Percentiles rank a stretch among this genome's conserved stretches.
These are phyloP conservation scores for Pulveroboletus sp. DNA, from an alignment of 768 basidiomycete species.

Conservation along the genomic window DNA sequence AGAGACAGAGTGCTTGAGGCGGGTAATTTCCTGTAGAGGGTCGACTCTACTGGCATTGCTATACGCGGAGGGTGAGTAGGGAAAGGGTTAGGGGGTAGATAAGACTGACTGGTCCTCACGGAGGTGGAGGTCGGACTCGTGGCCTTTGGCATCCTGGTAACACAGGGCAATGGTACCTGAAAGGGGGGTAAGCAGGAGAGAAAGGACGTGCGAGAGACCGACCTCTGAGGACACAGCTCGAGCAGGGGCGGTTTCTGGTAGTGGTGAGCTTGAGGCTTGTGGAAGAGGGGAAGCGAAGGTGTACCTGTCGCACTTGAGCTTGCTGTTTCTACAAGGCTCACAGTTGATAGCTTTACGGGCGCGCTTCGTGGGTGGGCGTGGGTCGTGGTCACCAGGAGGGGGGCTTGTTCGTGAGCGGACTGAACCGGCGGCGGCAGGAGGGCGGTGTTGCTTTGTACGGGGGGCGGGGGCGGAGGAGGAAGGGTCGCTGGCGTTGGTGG, in stretches of 20 bases:
- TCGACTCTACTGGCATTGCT: constrained; percentile 34
- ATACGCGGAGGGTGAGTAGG: constrained; percentile 33
- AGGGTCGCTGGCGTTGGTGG: constrained; percentile 11
- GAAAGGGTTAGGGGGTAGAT: constrained; percentile 16
- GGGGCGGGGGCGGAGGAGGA: constrained; percentile 12
- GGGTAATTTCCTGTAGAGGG: constrained; percentile 37
- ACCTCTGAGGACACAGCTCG: constrained; percentile 82
- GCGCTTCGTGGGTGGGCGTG: constrained; percentile 71
- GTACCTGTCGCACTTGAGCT: constrained; percentile 85
- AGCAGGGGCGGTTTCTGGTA: constrained; percentile 78
- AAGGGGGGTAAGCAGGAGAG: constrained; percentile 14
- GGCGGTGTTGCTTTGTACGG: constrained; percentile 19
- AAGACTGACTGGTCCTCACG: constrained; percentile 48
- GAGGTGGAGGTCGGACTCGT: constrained; percentile 49
- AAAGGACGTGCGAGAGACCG: constrained; percentile 19
- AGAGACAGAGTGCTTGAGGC: constrained; percentile 38
- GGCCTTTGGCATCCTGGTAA: constrained; percentile 70
- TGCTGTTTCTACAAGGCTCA: constrained; percentile 81
- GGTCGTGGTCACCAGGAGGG: constrained; percentile 53
- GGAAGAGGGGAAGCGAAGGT: neutral
- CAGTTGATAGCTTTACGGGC: constrained; percentile 87
- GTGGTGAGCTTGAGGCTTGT: neutral
- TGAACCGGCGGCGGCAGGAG: constrained; percentile 26
- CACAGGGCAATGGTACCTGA: constrained; percentile 75
- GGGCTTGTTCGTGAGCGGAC: constrained; percentile 44